phyloP scores from a whole-genome alignment of 805 yeast species.

The Nakazawaea anatomiae region DNA sequence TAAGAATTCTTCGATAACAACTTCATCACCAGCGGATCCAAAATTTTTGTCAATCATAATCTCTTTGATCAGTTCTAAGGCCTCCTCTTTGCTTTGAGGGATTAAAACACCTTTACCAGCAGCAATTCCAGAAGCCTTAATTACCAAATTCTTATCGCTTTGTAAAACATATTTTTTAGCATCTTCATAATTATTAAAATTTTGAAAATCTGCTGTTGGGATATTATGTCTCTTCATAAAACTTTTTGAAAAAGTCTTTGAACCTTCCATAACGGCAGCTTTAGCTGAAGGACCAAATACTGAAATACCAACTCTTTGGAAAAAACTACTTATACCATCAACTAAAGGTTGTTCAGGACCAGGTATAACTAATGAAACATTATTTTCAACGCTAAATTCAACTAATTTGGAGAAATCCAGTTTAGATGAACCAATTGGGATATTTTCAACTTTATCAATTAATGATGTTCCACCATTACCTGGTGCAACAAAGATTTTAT shows the following conservation, averaged over 20 bases:
- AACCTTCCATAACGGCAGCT: slow-evolving; percentile 96
- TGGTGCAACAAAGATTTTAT: slow-evolving; percentile 83
- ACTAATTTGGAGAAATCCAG: slow-evolving; percentile 66
- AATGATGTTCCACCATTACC: slow-evolving; percentile 91
- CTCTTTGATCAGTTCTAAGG: slow-evolving; percentile 72
- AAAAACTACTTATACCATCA: slow-evolving; percentile 76
- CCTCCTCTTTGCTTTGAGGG: slow-evolving; percentile 81
- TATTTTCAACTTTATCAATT: slow-evolving; percentile 55
- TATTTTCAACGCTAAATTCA: slow-evolving; percentile 63
- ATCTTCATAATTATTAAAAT: slow-evolving; percentile 68
- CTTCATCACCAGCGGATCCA: slow-evolving; percentile 91
- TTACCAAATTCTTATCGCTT: slow-evolving; percentile 72
- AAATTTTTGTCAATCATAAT: slow-evolving; percentile 88
- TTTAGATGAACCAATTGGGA: slow-evolving; percentile 60
- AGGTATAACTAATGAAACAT: slow-evolving; percentile 76
- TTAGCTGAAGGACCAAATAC: slow-evolving; percentile 92
- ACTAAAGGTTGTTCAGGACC: slow-evolving; percentile 99
- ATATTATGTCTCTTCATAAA: slow-evolving; percentile 90
- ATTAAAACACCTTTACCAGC: slow-evolving; percentile 98
- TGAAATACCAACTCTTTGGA: slow-evolving; percentile 81
- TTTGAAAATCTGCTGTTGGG: slow-evolving; percentile 89
- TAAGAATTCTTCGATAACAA: slow-evolving; percentile 91
- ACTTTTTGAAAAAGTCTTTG: slow-evolving; percentile 88
- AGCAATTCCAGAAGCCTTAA: slow-evolving; percentile 97
- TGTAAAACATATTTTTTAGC: slow-evolving; percentile 68